Base-by-base conservation (phyloP, 106 monocot genomes). In the Acorus gramineus region DNA sequence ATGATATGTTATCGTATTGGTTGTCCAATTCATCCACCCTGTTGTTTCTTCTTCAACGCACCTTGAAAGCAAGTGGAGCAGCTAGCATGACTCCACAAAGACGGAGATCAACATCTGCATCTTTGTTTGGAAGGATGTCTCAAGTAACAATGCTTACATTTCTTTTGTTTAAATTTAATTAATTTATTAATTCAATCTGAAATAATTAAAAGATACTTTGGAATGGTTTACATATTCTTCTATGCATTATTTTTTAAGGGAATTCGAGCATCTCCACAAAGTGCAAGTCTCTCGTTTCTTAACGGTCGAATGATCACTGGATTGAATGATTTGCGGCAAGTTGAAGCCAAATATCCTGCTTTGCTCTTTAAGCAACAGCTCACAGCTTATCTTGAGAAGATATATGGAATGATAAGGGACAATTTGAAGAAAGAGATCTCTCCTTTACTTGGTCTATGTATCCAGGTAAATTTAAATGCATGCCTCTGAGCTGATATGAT, bases 351-450 rank as follows among this genome's bases (percentile, higher is more conserved):
- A 72, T 92, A 84, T 70, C 86, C 86, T 46, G 91, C 87, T 63
- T 69, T 84, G 66, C 84, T 92, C 54, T 93, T 93, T 49, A 93
- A 85, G 66, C 93, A 93, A 65, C 87, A 93, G 55, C 71, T 93
- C 44, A 85, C 85, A 46, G 84, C 80, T 62, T 82, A 80, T 42
- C 80, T 93, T 63, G 93, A 93, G 63, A 93, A 93, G 73, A 82
- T 93, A 3, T 85, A 85, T 73, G 88, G 84, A 75, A 83, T 85
- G 77, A 78, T 93, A 64, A 73, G 88, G 68, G 93, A 93, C 56
- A 93, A 85, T 60, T 66, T 93, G 66, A 93, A 93, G 73, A 93
- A 85, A 46, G 93, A 93, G 66, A 85, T 93, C 65, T 85, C 88
- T 44, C 82, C 93, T 48, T 78, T 89, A 57, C 88, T 93, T 63